Conservation (phyloP, 306 rosid genomes). For the Glycine latifolia region DNA sequence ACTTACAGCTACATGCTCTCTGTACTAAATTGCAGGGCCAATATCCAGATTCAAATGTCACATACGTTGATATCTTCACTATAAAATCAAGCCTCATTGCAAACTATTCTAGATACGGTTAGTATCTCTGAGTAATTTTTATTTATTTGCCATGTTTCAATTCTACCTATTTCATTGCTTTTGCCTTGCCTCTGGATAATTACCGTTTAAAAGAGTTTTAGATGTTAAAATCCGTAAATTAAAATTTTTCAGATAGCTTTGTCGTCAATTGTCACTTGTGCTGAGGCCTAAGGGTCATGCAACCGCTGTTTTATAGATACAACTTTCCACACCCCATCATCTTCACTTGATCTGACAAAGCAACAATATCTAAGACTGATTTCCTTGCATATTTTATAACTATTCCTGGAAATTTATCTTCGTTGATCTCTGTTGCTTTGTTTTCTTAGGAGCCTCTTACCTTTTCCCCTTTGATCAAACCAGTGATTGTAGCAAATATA, state of each 20-base stretch:
- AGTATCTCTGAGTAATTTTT: constrained; percentile 38
- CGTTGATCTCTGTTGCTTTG: background rate
- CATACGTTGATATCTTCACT: constrained; percentile 77
- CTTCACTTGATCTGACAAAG: background rate
- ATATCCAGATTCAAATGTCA: constrained; percentile 68
- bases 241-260: background rate
- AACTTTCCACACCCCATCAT: background rate
- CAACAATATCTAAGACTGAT: background rate
- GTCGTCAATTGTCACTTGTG: background rate
- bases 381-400: background rate
- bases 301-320: background rate
- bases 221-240: background rate
- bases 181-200: background rate
- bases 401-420: background rate
- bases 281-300: background rate
- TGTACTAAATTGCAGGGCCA: constrained; percentile 74
- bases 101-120: constrained; percentile 73
- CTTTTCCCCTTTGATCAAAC: background rate
- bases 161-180: too few species aligned
- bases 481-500: background rate
- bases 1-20: constrained; percentile 86
- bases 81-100: constrained; percentile 78
- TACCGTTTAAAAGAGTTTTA: background rate
- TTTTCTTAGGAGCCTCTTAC: background rate
- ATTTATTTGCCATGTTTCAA: background rate